Percentiles rank a stretch among this genome's conserved stretches.
These are phyloP conservation scores for Carex littledalei DNA, from an alignment of 176 grass and related monocot genomes.

Conservation along the genomic window DNA sequence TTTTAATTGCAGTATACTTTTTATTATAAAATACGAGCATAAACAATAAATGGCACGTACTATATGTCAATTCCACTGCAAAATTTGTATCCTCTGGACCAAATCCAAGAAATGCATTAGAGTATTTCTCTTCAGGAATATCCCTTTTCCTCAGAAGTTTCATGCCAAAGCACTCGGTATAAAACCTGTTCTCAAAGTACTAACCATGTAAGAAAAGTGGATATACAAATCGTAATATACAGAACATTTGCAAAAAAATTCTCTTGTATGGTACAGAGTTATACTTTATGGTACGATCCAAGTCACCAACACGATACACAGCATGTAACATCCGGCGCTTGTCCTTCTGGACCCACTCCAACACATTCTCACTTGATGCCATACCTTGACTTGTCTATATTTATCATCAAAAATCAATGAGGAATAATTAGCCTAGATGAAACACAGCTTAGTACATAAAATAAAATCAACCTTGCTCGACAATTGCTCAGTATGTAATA, in stretches of 20 bases:
- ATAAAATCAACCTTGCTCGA: background rate
- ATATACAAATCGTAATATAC: background rate
- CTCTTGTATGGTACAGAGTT: background rate
- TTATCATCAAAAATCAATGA: background rate
- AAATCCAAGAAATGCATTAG: conserved; percentile 92
- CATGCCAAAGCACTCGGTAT: conserved; percentile 92
- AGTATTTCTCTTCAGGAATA: conserved; percentile 90
- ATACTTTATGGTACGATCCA: conserved; percentile 84
- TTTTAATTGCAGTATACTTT: background rate
- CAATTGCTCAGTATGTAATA: background rate
- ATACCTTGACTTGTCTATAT: background rate
- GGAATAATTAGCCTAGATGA: background rate
- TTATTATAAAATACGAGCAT: background rate
- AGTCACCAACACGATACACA: conserved; percentile 91
- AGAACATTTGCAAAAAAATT: background rate
- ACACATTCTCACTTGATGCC: conserved; percentile 40
- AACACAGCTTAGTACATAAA: background rate
- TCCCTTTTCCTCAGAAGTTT: conserved; percentile 85
- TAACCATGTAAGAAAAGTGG: background rate
- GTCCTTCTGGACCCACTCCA: conserved; percentile 85
- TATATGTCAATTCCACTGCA: conserved; percentile 85
- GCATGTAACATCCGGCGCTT: conserved; percentile 74
- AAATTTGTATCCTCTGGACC: conserved; percentile 84
- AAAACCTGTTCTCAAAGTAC: conserved; percentile 47
- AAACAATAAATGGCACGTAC: conserved; percentile 33